Evolutionary conservation across 2,329 filamentous ascomycete species (phyloP), one percentile per base, ranked within the genome.

Genomic region (Cordyceps sp.): DNA sequence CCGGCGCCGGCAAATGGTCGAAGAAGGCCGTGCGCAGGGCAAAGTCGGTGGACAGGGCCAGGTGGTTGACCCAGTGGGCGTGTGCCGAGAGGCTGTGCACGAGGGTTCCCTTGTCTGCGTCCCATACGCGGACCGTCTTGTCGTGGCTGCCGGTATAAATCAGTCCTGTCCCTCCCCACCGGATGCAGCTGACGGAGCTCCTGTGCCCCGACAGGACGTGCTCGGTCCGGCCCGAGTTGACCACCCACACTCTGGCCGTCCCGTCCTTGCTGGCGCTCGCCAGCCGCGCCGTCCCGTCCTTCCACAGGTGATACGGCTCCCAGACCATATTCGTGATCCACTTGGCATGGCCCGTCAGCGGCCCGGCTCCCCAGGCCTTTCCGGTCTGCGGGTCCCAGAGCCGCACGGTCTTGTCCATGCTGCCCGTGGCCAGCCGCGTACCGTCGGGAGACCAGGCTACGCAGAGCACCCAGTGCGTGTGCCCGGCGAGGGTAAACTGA

Each of bases 41-140:
- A 47, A 86, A 90, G 47, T 96, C 90, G 4, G 85, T 94, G 1
- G 85, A 94, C 5, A 98, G 66, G 0, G 90, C 85, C 16, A 98
- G 69, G 48, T 94, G 84, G 50, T 98, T 98, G 20, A 98, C 82
- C 73, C 88, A 93, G 50, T 96, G 90, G 1, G 81, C 83, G 50
- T 98, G 92, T 2, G 78, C 66, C 15, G 70, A 73, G 8, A 96
- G 61, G 0, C 78, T 86, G 51, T 90, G 81, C 33, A 84, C 62
- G 16, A 94, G 61, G 3, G 76, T 84, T 20, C 88, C 90, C 39
- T 78, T 75, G 25, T 67, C 65, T 1, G 81, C 72, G 46, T 90
- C 77, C 86, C 88, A 98, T 5, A 94, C 73, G 43, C 88, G 85
- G 43, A 96, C 73, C 1, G 78, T 88, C 62, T 92, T 92, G 59